These are phyloP conservation scores for Helicocarpus griseus DNA, from an alignment of 2,329 filamentous ascomycete genomes.

Conservation along the genomic window DNA sequence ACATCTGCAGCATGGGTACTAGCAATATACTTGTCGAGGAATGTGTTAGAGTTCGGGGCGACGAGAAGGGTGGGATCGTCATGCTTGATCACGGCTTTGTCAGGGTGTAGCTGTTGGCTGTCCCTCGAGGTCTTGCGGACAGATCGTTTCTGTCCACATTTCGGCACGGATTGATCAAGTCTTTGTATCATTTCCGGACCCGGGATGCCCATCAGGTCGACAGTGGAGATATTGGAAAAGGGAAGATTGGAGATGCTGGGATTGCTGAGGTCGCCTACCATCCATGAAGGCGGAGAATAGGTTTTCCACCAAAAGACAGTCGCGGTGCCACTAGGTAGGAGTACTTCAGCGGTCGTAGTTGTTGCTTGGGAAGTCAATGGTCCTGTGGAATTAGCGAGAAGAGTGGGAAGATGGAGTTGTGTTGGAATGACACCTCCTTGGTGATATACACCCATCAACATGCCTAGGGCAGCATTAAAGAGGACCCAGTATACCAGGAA, in stretches of 20 bases:
- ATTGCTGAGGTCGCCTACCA: conserved; percentile 30
- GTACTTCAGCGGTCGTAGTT: neutral
- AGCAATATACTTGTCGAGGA: conserved; percentile 29
- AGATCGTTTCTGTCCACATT: no score
- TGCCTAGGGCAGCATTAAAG: conserved; percentile 41
- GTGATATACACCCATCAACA: conserved; percentile 45
- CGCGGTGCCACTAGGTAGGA: conserved; percentile 12
- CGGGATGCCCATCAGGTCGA: conserved; percentile 41
- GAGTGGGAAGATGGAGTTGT: conserved; percentile 37
- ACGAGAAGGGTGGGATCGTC: conserved; percentile 30
- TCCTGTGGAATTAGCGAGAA: conserved; percentile 22
- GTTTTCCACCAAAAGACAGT: conserved; percentile 47
- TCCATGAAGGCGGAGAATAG: conserved; percentile 43
- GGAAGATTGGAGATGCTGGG: neutral
- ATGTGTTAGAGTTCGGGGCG: conserved; percentile 36
- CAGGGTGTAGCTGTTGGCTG: no score
- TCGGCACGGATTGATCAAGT: conserved; percentile 25
- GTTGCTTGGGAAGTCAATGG: conserved; percentile 8
- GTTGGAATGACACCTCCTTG: conserved; percentile 44
- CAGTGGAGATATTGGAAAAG: conserved; percentile 28
- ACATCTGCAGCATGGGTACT: neutral
- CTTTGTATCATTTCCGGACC: conserved; percentile 31
- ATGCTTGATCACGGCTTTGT: conserved; percentile 8
- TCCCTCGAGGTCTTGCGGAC: no score
- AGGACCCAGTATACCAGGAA: conserved; percentile 38